phyloP scores from a whole-genome alignment of 495 filamentous ascomycete genomes.

The Lasiosphaeriaceae sp. region DNA sequence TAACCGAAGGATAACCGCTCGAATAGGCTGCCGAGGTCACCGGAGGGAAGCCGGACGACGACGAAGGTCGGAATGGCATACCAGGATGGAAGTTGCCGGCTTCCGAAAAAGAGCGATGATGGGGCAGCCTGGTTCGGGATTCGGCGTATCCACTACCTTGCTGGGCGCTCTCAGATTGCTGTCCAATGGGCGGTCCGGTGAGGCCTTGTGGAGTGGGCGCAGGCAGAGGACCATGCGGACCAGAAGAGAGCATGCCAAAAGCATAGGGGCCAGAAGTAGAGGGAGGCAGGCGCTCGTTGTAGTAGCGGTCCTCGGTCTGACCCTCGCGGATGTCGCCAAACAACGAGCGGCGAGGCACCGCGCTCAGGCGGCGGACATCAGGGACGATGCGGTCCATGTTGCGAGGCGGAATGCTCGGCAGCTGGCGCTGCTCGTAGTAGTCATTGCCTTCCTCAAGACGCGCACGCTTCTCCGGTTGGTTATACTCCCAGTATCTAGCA shows the following conservation, averaged over 20 bases:
- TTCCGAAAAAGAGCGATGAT: too few relatives aligned
- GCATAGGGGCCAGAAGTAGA: not conserved
- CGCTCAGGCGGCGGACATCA: not conserved
- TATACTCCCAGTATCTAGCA: not conserved
- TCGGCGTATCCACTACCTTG: not conserved
- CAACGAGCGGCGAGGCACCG: slow-evolving; percentile 16
- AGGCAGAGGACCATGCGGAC: not conserved
- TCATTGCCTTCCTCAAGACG: slow-evolving; percentile 15
- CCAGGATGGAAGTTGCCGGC: not conserved
- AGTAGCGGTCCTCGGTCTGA: slow-evolving; percentile 12
- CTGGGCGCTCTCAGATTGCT: not conserved
- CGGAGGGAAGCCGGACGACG: not conserved
- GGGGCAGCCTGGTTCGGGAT: not conserved
- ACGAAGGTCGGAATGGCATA: not conserved
- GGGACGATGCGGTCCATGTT: slow-evolving; percentile 9
- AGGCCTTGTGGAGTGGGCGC: slow-evolving; percentile 6
- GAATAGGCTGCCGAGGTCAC: not conserved
- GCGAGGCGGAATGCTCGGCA: not conserved
- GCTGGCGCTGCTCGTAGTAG: slow-evolving; percentile 8
- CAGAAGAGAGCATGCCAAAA: not conserved
- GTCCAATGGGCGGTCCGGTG: not conserved
- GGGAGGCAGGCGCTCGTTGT: not conserved
- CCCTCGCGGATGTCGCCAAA: slow-evolving; percentile 24
- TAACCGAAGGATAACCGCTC: too few relatives aligned
- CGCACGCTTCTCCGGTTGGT: slow-evolving; percentile 25